Evolutionary conservation across 2,329 filamentous ascomycete genomes (phyloP).

Genomic region (Ceratocystis alfenasii): DNA sequence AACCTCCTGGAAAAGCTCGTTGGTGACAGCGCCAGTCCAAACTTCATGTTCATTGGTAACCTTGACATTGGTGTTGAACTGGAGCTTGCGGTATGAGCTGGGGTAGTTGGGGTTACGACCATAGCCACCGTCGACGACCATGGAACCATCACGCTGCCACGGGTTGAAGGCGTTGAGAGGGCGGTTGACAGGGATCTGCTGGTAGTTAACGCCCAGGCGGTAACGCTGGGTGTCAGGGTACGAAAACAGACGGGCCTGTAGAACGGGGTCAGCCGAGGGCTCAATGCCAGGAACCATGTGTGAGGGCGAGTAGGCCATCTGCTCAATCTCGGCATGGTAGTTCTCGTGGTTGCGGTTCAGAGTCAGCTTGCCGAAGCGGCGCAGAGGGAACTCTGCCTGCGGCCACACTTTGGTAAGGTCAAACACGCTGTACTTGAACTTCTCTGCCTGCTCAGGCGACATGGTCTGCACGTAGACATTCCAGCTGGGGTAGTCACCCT

Average conservation of each 20-base stretch:
- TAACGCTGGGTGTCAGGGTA: constrained; percentile 53
- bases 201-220: constrained; percentile 51
- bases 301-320: constrained; percentile 53
- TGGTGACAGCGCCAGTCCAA: constrained; percentile 37
- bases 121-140: constrained; percentile 57
- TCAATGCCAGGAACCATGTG: constrained; percentile 53
- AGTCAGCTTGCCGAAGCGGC: constrained; percentile 49
- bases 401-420: constrained; percentile 62
- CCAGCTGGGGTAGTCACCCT: constrained; percentile 51
- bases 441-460: constrained; percentile 48
- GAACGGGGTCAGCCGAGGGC: constrained; percentile 49
- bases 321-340: constrained; percentile 59
- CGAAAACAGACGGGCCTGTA: constrained; percentile 48
- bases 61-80: constrained; percentile 33
- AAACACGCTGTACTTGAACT: constrained; percentile 52
- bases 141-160: constrained; percentile 60
- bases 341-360: constrained; percentile 54
- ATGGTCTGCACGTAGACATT: constrained; percentile 52
- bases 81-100: constrained; percentile 37
- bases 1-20: constrained; percentile 34
- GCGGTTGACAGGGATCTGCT: constrained; percentile 51
- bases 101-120: constrained; percentile 49
- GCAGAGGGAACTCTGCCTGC: constrained; percentile 48
- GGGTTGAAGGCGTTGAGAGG: constrained; percentile 48
- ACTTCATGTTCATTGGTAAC: constrained; percentile 36